Percentiles rank a stretch among this genome's conserved stretches.
phyloP scores from a whole-genome alignment of 257 asterid genomes.

The Przewalskia tangutica region DNA sequence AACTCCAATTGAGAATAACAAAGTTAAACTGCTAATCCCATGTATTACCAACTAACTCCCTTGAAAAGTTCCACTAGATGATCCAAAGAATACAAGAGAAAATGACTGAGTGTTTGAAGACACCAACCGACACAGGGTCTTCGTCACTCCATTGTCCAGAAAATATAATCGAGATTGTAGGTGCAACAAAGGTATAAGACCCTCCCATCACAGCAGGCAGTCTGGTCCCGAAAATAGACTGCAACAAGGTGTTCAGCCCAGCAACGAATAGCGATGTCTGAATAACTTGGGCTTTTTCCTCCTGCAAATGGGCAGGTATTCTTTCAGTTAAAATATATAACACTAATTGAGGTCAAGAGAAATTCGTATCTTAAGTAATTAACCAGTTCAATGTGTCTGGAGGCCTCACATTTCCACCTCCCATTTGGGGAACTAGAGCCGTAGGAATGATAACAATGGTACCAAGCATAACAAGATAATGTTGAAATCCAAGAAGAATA shows the following conservation, averaged over 20 bases:
- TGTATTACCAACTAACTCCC: not conserved
- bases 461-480: constrained; percentile 29
- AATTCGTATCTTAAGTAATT: not conserved
- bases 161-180: constrained; percentile 23
- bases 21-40: not conserved
- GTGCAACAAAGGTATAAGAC: constrained; percentile 28
- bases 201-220: constrained; percentile 27
- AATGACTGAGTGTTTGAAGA: not conserved
- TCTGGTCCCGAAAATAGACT: constrained; percentile 20
- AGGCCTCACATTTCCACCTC: constrained; percentile 25
- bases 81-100: not conserved
- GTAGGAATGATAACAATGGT: constrained; percentile 21
- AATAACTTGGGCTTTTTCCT: constrained; percentile 27
- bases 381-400: not conserved
- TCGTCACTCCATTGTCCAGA: constrained; percentile 26
- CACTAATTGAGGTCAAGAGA: not conserved
- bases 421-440: constrained; percentile 27
- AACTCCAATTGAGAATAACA: not conserved
- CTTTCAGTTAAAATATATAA: not conserved
- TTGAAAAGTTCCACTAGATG: not conserved
- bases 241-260: constrained; percentile 25
- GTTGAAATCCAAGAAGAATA: constrained; percentile 29
- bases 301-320: constrained; percentile 3
- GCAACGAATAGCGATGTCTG: constrained; percentile 24
- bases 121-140: constrained; percentile 19